Conservation (phyloP, 2,329 filamentous ascomycete genomes). For the Alternaria incomplexa region DNA sequence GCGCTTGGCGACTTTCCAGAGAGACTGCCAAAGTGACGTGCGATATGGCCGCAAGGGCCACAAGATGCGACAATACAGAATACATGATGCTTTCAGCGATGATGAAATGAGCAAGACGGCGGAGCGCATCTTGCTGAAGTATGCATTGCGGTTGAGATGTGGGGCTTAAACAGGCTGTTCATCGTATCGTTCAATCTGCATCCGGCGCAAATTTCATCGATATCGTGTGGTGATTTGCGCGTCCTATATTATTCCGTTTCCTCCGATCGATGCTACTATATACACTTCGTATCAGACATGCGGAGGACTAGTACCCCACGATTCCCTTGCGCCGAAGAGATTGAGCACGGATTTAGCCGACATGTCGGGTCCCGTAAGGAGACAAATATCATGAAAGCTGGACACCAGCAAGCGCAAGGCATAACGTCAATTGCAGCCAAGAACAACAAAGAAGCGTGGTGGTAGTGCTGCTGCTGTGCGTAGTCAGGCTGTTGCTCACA, state of each 20-base stretch:
- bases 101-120: accelerated
- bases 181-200: neutral
- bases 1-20: constrained; percentile 24
- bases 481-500: too few relatives aligned
- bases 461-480: too few relatives aligned
- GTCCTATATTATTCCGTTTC: neutral
- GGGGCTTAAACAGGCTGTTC: neutral
- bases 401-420: too few relatives aligned
- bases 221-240: neutral
- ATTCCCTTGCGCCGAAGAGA: neutral
- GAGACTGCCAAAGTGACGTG: constrained; percentile 10
- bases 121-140: neutral
- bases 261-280: neutral
- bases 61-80: constrained; percentile 11
- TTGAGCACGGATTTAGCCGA: neutral
- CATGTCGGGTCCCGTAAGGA: too few relatives aligned
- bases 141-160: neutral
- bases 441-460: too few relatives aligned
- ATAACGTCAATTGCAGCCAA: too few relatives aligned
- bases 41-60: constrained; percentile 16
- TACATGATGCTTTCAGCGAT: constrained; percentile 7
- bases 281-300: neutral
- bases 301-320: neutral
- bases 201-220: neutral
- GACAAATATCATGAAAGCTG: too few relatives aligned